Base-by-base conservation (phyloP, 352 stramenopile genomes). In the Phytophthora parvispora region DNA sequence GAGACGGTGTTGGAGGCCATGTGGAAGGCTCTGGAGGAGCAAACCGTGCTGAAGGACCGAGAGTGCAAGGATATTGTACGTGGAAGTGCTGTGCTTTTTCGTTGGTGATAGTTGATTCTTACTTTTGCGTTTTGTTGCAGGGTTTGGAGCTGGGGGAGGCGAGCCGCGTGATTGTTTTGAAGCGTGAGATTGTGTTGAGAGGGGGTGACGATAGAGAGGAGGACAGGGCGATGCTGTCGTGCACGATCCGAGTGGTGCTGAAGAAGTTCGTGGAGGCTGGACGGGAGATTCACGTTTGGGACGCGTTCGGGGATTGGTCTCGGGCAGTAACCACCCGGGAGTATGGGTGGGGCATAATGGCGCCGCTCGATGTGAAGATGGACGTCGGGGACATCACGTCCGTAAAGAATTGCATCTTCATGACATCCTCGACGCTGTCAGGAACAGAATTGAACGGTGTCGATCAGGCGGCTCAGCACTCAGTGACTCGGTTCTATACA, bases 241-340 rank as follows among this genome's bases (percentile, higher is more conserved):
- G 56, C n/a, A 67, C 28, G 28, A 62, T 67, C 15, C 49, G 48
- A 3, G 52, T 72, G 22, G 56, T 72, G 5, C 18, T 67, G 18
- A 72, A 72, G 38, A 49, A 72, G 56, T 72, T 66, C n/a, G 34
- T 61, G 45, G 64, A 72, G 27, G 2, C 43, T 13, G 64, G 52
- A 5, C 51, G 64, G 15, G 36, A 59, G n/a, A 47, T 72, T 60
- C 64, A 72, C 29, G 56, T 72, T 8, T 72, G 64, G 56, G 56
- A 67, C 36, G 51, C 56, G 2, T 51, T 67, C 50, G 64, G 55
- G 22, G 32, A 65, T 6, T 72, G 56, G 56, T 24, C 56, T 16
- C 18, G 15, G 6, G 57, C 42, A 28, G 48, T 72, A 15, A 60
- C 48, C 18, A 66, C 64, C 6, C 36, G 58, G n/a, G 64, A 72